These are phyloP conservation scores for Botrytis pseudocinerea DNA, from an alignment of 2,329 filamentous ascomycete genomes.

Conservation along the genomic window DNA sequence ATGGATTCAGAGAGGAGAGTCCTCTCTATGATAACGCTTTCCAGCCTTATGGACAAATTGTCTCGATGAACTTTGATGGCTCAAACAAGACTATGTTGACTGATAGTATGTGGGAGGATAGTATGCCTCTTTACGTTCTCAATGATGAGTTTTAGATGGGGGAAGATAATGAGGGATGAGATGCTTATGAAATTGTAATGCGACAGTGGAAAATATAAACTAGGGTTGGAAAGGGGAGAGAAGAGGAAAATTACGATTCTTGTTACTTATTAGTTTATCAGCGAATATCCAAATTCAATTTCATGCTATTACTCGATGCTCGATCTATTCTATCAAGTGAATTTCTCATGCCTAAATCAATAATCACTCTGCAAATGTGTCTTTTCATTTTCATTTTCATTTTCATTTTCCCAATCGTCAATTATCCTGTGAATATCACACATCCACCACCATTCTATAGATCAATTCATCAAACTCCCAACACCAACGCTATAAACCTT, in stretches of 20 bases:
- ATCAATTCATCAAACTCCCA: neutral
- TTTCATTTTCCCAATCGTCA: neutral
- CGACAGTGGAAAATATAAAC: neutral
- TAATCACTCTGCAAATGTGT: rapidly evolving
- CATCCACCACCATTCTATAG: neutral
- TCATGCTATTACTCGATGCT: neutral
- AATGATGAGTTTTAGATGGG: slow-evolving; percentile 26
- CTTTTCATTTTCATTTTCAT: neutral
- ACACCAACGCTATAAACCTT: too few relatives aligned
- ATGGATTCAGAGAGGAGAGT: slow-evolving; percentile 47
- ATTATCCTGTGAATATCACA: neutral
- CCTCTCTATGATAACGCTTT: slow-evolving; percentile 47
- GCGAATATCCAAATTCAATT: neutral
- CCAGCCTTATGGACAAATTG: slow-evolving; percentile 49
- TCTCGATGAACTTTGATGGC: slow-evolving; percentile 48
- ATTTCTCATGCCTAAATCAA: rapidly evolving
- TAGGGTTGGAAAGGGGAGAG: neutral
- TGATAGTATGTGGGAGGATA: slow-evolving; percentile 42
- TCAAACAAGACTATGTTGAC: slow-evolving; percentile 39
- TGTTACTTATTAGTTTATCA: neutral
- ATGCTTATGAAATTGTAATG: neutral
- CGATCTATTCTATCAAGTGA: neutral
- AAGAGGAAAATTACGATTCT: neutral
- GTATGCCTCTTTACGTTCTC: slow-evolving; percentile 38
- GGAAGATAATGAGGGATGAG: neutral